Conservation (phyloP, 1,284 basidiomycete genomes). For the Trichosporon faecale region DNA sequence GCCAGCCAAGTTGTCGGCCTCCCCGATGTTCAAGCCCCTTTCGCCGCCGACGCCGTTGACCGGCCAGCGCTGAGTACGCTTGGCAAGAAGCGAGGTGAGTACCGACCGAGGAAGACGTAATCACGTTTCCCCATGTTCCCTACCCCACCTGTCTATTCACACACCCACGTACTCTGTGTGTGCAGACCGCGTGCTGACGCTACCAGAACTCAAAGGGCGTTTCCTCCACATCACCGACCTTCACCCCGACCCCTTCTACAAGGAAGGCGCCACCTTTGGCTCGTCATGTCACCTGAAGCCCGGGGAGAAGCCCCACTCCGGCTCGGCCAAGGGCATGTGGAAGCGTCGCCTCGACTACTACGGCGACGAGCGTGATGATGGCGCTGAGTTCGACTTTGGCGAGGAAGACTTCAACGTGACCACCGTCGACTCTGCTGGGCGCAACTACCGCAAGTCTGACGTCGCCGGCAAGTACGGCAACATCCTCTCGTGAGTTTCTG, state of each 20-base stretch:
- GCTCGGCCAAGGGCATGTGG: constrained; percentile 26
- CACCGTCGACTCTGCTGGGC: neutral
- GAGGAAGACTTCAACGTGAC: neutral
- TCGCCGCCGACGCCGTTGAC: neutral
- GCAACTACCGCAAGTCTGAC: neutral
- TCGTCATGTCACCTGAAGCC: constrained; percentile 44
- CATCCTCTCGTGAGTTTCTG: neutral
- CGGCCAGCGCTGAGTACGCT: neutral
- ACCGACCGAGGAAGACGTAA: neutral
- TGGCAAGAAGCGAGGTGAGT: constrained; percentile 20
- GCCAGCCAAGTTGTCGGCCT: neutral
- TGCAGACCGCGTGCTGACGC: constrained; percentile 11
- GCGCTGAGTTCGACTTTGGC: neutral
- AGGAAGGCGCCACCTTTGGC: constrained; percentile 41
- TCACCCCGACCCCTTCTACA: constrained; percentile 52
- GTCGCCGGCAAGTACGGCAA: constrained; percentile 17
- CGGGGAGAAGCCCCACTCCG: constrained; percentile 24
- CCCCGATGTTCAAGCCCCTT: neutral
- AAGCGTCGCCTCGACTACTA: constrained; percentile 17
- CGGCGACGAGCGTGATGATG: constrained; percentile 18
- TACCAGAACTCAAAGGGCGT: constrained; percentile 44
- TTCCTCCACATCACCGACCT: constrained; percentile 53
- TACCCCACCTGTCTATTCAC: neutral
- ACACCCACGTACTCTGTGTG: neutral
- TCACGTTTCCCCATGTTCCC: neutral